Conservation (phyloP, 805 yeast species). For the Debaryomyces hansenii region DNA sequence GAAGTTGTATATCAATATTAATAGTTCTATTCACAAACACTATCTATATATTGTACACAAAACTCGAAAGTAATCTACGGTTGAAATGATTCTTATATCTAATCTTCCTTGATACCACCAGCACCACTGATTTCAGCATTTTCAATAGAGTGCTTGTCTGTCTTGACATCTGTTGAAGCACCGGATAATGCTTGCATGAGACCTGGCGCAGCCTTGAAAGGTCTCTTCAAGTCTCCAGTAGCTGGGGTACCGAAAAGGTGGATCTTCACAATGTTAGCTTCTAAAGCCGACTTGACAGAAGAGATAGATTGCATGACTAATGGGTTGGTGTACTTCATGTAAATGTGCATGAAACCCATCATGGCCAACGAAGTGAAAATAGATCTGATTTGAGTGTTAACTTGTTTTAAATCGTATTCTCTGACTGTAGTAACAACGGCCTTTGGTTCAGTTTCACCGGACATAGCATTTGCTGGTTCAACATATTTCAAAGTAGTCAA, state of each 20-base stretch:
- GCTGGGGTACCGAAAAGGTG: slow-evolving; percentile 84
- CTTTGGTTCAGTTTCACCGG: slow-evolving; percentile 70
- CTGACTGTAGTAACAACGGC: slow-evolving; percentile 88
- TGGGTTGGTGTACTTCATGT: slow-evolving; percentile 97
- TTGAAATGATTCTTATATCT: slow-evolving; percentile 16
- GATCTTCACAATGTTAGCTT: slow-evolving; percentile 86
- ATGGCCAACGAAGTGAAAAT: slow-evolving; percentile 87
- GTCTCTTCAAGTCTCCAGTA: slow-evolving; percentile 90
- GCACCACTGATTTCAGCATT: slow-evolving; percentile 81
- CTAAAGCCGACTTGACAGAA: slow-evolving; percentile 86
- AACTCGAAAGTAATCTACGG: too few relatives aligned
- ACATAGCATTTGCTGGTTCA: slow-evolving; percentile 77
- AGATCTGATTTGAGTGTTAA: slow-evolving; percentile 76
- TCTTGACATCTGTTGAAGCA: slow-evolving; percentile 53
- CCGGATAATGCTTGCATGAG: slow-evolving; percentile 64
- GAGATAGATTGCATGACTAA: slow-evolving; percentile 91
- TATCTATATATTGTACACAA: too few relatives aligned
- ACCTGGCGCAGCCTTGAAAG: slow-evolving; percentile 78
- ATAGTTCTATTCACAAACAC: too few relatives aligned
- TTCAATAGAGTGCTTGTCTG: slow-evolving; percentile 85
- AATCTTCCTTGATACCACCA: slow-evolving; percentile 89
- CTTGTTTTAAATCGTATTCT: slow-evolving; percentile 91
- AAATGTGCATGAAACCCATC: slow-evolving; percentile 98
- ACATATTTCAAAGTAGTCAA: slow-evolving; percentile 89
- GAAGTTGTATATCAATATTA: too few relatives aligned